Percentiles rank a stretch among this genome's conserved stretches.
Conservation (phyloP, 805 yeast species). For the Metschnikowia noctiluminum region DNA sequence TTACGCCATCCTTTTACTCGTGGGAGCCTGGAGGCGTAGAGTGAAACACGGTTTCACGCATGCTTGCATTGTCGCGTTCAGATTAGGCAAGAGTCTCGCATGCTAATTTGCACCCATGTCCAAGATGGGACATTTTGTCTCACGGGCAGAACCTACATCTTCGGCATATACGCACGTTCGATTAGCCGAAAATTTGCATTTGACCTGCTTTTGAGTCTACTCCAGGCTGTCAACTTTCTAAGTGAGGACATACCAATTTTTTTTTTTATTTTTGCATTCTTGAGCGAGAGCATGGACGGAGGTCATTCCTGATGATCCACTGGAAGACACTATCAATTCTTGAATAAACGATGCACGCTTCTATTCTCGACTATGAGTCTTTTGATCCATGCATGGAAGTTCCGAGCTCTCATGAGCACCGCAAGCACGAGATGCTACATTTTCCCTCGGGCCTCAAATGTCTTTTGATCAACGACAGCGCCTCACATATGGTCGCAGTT, state of each 20-base stretch:
- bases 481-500: constrained; percentile 60
- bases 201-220: too few relatives aligned
- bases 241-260: too few relatives aligned
- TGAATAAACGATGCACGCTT: neutral
- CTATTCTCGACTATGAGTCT: constrained; percentile 3
- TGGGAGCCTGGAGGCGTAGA: too few relatives aligned
- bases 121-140: constrained; percentile 3
- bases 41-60: neutral
- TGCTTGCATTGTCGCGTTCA: constrained; percentile 7
- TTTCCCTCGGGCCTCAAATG: constrained; percentile 69
- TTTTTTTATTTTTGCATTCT: too few relatives aligned
- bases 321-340: too few relatives aligned
- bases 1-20: too few relatives aligned
- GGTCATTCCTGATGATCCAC: too few relatives aligned
- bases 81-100: constrained; percentile 3
- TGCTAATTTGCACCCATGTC: constrained; percentile 9
- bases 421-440: constrained; percentile 43
- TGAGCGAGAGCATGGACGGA: too few relatives aligned
- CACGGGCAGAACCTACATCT: neutral
- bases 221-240: too few relatives aligned
- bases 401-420: constrained; percentile 36
- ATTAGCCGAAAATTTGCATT: too few relatives aligned
- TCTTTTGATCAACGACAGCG: constrained; percentile 72
- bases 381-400: constrained; percentile 6
- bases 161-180: too few relatives aligned